Conservation (phyloP, 1,284 basidiomycete genomes). For the Marasmius sp. region DNA sequence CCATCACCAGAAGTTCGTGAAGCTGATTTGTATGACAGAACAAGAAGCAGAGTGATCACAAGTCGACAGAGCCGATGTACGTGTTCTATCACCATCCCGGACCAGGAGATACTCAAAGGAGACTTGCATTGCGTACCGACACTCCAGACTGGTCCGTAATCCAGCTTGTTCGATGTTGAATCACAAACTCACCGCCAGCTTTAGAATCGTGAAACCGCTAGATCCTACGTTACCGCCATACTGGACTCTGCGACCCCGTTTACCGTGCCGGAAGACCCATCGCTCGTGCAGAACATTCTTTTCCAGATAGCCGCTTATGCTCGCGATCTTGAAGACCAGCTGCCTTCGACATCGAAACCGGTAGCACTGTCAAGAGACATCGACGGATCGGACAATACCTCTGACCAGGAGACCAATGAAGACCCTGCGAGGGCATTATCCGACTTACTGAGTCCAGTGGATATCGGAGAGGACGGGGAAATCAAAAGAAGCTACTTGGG, state of each 20-base stretch:
- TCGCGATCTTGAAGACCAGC: background rate
- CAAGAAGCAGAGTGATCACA: background rate
- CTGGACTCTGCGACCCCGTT: background rate
- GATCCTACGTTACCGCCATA: background rate
- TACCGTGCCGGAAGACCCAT: background rate
- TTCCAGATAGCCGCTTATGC: background rate
- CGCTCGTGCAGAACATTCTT: background rate
- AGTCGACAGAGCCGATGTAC: background rate
- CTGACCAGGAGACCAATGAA: background rate
- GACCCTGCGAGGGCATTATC: too few relatives aligned
- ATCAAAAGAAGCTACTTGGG: too few relatives aligned
- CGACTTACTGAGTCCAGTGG: too few relatives aligned
- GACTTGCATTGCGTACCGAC: too few relatives aligned
- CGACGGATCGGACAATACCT: background rate
- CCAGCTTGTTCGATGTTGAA: too few relatives aligned
- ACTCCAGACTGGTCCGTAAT: too few relatives aligned
- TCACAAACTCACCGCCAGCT: background rate
- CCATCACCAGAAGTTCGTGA: background rate
- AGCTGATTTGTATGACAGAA: background rate
- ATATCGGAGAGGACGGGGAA: too few relatives aligned
- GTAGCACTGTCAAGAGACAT: background rate
- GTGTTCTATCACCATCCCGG: background rate
- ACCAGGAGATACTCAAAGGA: background rate
- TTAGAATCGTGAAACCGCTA: background rate
- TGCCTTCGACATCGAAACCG: background rate